Evolutionary conservation across 139 green algal genomes (phyloP), one percentile per base, ranked within the genome.

Genomic region (Coccomyxa sp.): DNA sequence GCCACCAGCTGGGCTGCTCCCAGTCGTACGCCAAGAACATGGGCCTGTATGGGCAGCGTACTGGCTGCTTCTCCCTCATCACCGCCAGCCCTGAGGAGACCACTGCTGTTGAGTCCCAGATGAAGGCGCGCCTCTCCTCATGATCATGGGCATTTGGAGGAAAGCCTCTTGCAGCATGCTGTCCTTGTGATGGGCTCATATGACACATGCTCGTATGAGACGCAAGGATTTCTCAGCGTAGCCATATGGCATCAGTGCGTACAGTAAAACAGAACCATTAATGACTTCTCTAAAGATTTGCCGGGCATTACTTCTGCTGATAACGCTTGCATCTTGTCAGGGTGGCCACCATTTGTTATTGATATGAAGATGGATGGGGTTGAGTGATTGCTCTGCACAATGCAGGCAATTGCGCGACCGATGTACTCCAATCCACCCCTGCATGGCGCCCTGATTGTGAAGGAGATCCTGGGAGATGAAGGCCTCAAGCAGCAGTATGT

Each of bases 1-100:
- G 94, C 60, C 93, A 95, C 87, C 82, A 82, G 9, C 74, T 97
- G 79, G 89, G 81, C 28, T 85, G 93, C 67, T 79, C 60, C 23
- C 93, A 97, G 90, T 88, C 75, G 0, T 96, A 94, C 84, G 93
- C 93, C 81, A 95, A 96, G 84, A 96, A 95, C 90, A 96, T 98
- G 92, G 93, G 95, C 0, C 90, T 98, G 82, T 97, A 97, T 83
- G 94, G 92, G 16, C 90, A 96, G 89, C 85, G 94, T 30, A 86
- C 88, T 16, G 86, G 89, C 79, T 90, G 86, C 88, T 87, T 91
- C 82, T 83, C 67, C 76, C 75, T 90, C 38, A 67, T 86, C 21
- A 67, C 79, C 58, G 83, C 60, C 27, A 51, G 80, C 76, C 80
- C 51, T 82, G 78, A 88, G 85, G 84, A 92, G 82, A 81, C 84